phyloP scores from a whole-genome alignment of 371 early-diverging fungal genomes.

The Syncephalastrum sp. region DNA sequence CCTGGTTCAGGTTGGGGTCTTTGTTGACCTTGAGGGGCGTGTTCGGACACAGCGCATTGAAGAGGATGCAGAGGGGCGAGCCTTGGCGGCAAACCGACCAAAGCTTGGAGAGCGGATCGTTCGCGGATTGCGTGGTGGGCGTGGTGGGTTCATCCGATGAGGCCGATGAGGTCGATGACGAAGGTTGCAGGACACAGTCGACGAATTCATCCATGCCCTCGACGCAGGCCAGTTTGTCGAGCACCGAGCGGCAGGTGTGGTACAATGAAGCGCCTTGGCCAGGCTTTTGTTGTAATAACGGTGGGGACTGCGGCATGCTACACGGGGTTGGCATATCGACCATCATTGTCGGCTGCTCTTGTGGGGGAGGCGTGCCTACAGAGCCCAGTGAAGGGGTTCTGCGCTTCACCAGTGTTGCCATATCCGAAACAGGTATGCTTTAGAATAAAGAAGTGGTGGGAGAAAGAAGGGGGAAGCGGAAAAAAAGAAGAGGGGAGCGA shows the following conservation, averaged over 20 bases:
- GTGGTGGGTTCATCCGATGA: conserved; percentile 27
- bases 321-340: conserved; percentile 21
- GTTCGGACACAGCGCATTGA: conserved; percentile 72
- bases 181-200: conserved; percentile 28
- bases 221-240: conserved; percentile 58
- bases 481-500: conserved; percentile 6
- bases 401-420: conserved; percentile 39
- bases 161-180: conserved; percentile 8
- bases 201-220: conserved; percentile 62
- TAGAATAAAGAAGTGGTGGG: conserved; percentile 9
- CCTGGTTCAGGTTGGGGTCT: conserved; percentile 61
- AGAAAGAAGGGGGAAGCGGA: conserved; percentile 12
- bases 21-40: conserved; percentile 55
- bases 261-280: conserved; percentile 54
- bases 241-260: conserved; percentile 61
- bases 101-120: conserved; percentile 84
- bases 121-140: conserved; percentile 28
- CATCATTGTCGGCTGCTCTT: neutral
- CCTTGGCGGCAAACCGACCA: conserved; percentile 92
- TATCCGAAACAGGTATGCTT: conserved; percentile 8
- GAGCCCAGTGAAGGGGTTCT: conserved; percentile 36
- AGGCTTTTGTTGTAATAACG: conserved; percentile 17
- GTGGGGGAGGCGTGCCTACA: conserved; percentile 15
- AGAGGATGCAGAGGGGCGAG: conserved; percentile 79
- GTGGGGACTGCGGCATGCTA: conserved; percentile 6